Evolutionary conservation across 805 yeast genomes (phyloP), one percentile per base, ranked within the genome.

Genomic region (Ogataea sp.): DNA sequence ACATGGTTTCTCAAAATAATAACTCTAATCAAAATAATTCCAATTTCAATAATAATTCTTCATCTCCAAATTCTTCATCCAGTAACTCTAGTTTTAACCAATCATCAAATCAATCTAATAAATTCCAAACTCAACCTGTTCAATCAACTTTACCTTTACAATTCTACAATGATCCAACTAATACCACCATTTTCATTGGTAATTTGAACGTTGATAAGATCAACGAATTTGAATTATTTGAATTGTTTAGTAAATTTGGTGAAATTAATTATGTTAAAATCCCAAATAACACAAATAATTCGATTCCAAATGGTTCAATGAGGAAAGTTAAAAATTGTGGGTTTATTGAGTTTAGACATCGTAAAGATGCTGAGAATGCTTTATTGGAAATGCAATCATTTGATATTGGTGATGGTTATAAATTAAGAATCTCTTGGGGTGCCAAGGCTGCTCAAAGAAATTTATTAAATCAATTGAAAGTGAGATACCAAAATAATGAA

Each of bases 341-440:
- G 1, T 87, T 89, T 62, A 87, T 88, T 39, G 94, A 85, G 59
- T 88, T 74, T 56, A 74, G 78, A 31, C 75, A 80, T 39, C 68
- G 95, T 41, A 76, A 78, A 33, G 78, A 85, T 48, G 96, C 96
- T 2, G 96, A 89, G 60, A 71, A 71, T 39, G 95, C 96, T 10
- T 83, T 88, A 45, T 68, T 75, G 27, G 83, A 80, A 46, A 83
- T 88, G 94, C 95, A 88, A 61, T 95, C 95, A 9, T 85, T 78
- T 55, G 86, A 87, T 28, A 80, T 88, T 49, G 90, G 62, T 17
- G 89, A 37, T 10, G 88, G 85, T 42, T 80, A 85, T 41, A 71
- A 90, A 44, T 79, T 88, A 36, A 70, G 95, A 50, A 70, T 88
- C 42, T 80, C 90, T 38, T 88, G 96, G 96, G 96, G 96, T 29